A percentile compares a stretch with the other conserved stretches of the same genome.
phyloP scores from a whole-genome alignment of 2,329 filamentous ascomycete species.

The Fusarium robinianum region DNA sequence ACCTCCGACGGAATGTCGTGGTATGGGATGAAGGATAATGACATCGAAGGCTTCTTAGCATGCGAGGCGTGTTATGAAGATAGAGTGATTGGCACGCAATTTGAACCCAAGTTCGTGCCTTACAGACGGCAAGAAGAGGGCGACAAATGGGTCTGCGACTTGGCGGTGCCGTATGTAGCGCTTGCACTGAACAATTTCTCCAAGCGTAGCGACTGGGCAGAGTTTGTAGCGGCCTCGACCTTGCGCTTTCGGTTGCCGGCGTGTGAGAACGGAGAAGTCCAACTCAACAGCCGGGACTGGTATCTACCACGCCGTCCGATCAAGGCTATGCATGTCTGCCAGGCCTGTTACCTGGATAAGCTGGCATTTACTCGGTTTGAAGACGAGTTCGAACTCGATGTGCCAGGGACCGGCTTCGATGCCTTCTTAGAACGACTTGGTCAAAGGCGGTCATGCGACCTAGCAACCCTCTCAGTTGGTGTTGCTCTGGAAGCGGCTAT shows the following conservation, averaged over 20 bases:
- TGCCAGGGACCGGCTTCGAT: conserved; percentile 28
- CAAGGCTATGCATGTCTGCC: conserved; percentile 38
- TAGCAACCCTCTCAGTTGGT: conserved; percentile 31
- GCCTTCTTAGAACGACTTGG: conserved; percentile 30
- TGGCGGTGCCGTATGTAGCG: conserved; percentile 34
- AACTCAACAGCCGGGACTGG: conserved; percentile 35
- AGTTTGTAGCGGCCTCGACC: conserved; percentile 33
- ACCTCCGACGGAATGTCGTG: conserved; percentile 39
- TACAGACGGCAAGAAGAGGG: conserved; percentile 30
- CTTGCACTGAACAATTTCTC: conserved; percentile 26
- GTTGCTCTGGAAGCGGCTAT: conserved; percentile 37
- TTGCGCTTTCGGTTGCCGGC: conserved; percentile 32
- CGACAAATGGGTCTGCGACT: conserved; percentile 43
- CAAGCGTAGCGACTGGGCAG: conserved; percentile 37
- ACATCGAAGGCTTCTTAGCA: conserved; percentile 41
- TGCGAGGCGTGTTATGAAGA: conserved; percentile 48
- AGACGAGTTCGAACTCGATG: conserved; percentile 33
- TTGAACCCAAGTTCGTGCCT: conserved; percentile 39
- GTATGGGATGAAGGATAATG: conserved; percentile 37
- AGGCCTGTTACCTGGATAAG: conserved; percentile 43
- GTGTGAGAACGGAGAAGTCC: conserved; percentile 38
- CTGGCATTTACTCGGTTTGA: conserved; percentile 39
- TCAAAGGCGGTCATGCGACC: conserved; percentile 32
- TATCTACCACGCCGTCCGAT: conserved; percentile 32
- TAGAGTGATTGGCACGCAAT: conserved; percentile 32